Percentiles rank a stretch among this genome's conserved stretches.
Conservation (phyloP, 176 grass and related monocot genomes). For the Triticum aestivum region DNA sequence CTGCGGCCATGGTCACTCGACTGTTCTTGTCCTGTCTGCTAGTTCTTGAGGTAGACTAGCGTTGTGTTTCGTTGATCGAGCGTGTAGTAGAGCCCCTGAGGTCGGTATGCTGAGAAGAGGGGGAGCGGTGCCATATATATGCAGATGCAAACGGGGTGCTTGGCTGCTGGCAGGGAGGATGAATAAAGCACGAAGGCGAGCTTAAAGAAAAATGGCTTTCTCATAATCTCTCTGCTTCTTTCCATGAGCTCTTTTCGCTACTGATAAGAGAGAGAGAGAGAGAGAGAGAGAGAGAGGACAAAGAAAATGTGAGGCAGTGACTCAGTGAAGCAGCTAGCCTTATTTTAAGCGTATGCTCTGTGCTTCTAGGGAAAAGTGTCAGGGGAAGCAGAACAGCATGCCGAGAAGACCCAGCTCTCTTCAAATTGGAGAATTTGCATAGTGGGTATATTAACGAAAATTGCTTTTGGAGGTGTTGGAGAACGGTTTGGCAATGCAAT, state of each 20-base stretch:
- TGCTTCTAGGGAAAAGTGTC: conserved; percentile 8
- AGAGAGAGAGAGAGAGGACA: not conserved
- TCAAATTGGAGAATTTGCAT: not conserved
- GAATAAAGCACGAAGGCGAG: conserved; percentile 35
- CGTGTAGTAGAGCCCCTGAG: not conserved
- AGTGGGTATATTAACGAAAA: no score
- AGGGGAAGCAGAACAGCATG: not conserved
- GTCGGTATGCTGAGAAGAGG: not conserved
- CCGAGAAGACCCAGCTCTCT: not conserved
- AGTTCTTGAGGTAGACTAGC: not conserved
- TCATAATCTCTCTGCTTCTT: conserved; percentile 45
- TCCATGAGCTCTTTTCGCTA: conserved; percentile 36
- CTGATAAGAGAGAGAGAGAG: not conserved
- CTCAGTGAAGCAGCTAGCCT: not conserved
- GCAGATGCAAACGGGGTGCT: not conserved
- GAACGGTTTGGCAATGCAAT: no score
- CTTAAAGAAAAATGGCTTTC: conserved; percentile 45
- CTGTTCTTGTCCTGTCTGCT: not conserved
- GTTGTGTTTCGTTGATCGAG: not conserved
- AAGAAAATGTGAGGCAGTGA: conserved; percentile 21
- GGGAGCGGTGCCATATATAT: conserved; percentile 33
- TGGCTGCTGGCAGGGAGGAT: not conserved
- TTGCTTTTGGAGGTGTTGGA: no score
- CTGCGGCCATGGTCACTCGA: conserved; percentile 46
- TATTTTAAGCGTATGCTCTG: not conserved